These are phyloP conservation scores for Coleophoma cylindrospora DNA, from an alignment of 2,329 filamentous ascomycete genomes.

Conservation along the genomic window DNA sequence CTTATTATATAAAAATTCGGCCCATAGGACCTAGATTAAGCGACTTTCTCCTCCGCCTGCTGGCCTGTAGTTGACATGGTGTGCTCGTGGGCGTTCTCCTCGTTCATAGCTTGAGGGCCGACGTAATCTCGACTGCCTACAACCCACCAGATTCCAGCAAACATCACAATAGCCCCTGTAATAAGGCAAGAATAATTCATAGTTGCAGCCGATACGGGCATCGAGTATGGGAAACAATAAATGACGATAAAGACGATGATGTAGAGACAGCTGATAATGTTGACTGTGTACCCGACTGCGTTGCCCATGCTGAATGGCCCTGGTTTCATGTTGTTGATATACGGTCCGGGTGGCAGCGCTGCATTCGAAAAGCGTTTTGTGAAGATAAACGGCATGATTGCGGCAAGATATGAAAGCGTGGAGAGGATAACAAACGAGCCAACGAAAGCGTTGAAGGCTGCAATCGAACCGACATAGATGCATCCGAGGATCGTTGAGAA, in stretches of 20 bases:
- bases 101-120: constrained; percentile 10
- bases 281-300: constrained; percentile 42
- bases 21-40: not conserved
- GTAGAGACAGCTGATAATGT: constrained; percentile 47
- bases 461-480: constrained; percentile 61
- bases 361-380: constrained; percentile 26
- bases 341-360: not conserved
- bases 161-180: constrained; percentile 34
- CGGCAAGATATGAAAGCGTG: constrained; percentile 54
- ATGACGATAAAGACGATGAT: constrained; percentile 58
- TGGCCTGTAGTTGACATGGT: not conserved
- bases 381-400: constrained; percentile 54
- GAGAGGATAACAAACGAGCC: constrained; percentile 52
- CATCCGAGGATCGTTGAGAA: constrained; percentile 52
- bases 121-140: constrained; percentile 19
- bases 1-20: too few species aligned
- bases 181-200: constrained; percentile 51
- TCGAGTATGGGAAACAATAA: constrained; percentile 51
- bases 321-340: constrained; percentile 24
- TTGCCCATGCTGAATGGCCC: constrained; percentile 54
- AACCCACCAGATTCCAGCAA: constrained; percentile 38
- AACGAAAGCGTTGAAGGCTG: constrained; percentile 64
- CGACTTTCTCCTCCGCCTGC: not conserved
- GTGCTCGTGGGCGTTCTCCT: not conserved
- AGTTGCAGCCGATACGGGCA: constrained; percentile 37